These are phyloP conservation scores for Starmerella potacharoeniae DNA, from an alignment of 805 yeast species.

Conservation along the genomic window DNA sequence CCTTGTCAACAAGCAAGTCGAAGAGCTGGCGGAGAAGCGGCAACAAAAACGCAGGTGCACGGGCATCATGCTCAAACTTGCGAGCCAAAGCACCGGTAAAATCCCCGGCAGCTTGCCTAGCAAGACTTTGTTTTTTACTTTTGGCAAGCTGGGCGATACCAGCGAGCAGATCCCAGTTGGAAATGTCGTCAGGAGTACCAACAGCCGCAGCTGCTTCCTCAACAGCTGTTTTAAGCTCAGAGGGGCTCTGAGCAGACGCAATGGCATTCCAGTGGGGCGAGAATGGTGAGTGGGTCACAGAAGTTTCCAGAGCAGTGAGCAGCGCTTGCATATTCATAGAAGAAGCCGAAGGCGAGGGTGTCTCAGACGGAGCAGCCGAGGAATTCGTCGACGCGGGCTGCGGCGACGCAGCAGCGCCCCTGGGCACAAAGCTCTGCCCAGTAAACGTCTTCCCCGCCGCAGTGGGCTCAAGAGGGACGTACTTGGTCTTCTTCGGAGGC, in stretches of 20 bases:
- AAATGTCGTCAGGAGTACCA: slow-evolving; percentile 38
- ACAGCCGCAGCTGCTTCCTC: slow-evolving; percentile 43
- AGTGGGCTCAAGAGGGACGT: slow-evolving; percentile 16
- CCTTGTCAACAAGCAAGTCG: slow-evolving; percentile 77
- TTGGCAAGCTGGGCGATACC: slow-evolving; percentile 55
- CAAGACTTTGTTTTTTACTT: slow-evolving; percentile 58
- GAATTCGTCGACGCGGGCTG: slow-evolving; percentile 6
- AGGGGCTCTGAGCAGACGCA: slow-evolving; percentile 39
- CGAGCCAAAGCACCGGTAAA: slow-evolving; percentile 48
- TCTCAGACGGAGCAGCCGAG: slow-evolving; percentile 26
- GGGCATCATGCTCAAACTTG: slow-evolving; percentile 49
- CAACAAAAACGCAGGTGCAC: slow-evolving; percentile 63
- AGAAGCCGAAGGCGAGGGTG: slow-evolving; percentile 54
- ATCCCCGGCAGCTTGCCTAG: slow-evolving; percentile 66
- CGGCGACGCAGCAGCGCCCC: slow-evolving; percentile 3
- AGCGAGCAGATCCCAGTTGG: slow-evolving; percentile 55
- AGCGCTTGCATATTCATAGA: slow-evolving; percentile 44
- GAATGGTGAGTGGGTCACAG: slow-evolving; percentile 55
- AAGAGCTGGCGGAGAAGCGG: slow-evolving; percentile 52
- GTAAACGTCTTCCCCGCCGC: slow-evolving; percentile 14
- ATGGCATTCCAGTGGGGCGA: slow-evolving; percentile 45
- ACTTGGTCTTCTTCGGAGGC: slow-evolving; percentile 22
- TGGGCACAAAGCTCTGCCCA: slow-evolving; percentile 18
- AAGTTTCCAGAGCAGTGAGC: slow-evolving; percentile 52
- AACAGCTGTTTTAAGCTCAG: slow-evolving; percentile 46